These are phyloP conservation scores for Coemansia brasiliensis DNA, from an alignment of 192 early-diverging fungal species.

Conservation along the genomic window DNA sequence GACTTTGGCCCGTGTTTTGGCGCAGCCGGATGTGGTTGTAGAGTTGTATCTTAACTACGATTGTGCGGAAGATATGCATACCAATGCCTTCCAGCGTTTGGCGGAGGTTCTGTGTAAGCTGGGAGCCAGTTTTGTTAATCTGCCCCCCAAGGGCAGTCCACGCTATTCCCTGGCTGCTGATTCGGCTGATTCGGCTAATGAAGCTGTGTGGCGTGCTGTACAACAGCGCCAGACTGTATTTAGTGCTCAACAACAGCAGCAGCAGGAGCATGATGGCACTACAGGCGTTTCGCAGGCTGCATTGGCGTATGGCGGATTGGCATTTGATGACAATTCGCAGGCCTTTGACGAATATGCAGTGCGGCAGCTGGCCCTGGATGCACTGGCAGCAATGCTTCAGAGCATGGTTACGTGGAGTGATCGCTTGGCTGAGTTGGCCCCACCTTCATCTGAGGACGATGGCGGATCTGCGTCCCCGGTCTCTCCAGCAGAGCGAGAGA, in stretches of 20 bases:
- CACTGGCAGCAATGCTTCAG: conserved; percentile 61
- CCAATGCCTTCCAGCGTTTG: conserved; percentile 90
- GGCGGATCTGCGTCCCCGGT: conserved; percentile 14
- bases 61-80: conserved; percentile 77
- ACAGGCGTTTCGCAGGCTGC: conserved; percentile 11
- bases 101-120: conserved; percentile 56
- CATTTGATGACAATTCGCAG: conserved; percentile 9
- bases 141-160: conserved; percentile 26
- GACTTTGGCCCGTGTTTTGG: conserved; percentile 64
- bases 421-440: conserved; percentile 26
- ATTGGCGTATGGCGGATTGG: conserved; percentile 19
- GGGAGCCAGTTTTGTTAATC: conserved; percentile 18
- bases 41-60: conserved; percentile 96
- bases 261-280: not conserved
- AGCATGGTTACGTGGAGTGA: conserved; percentile 71
- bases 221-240: conserved; percentile 48
- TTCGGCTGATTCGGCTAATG: conserved; percentile 9
- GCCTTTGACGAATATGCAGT: conserved; percentile 51
- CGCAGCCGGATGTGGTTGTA: conserved; percentile 76
- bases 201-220: conserved; percentile 45
- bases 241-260: conserved; percentile 11
- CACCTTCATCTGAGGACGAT: not conserved
- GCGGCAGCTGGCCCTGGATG: conserved; percentile 62
- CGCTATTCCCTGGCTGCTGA: conserved; percentile 33
- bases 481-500: conserved; percentile 16